phyloP scores from a whole-genome alignment of 2,329 filamentous ascomycete species.

The Cladophialophora psammophila region DNA sequence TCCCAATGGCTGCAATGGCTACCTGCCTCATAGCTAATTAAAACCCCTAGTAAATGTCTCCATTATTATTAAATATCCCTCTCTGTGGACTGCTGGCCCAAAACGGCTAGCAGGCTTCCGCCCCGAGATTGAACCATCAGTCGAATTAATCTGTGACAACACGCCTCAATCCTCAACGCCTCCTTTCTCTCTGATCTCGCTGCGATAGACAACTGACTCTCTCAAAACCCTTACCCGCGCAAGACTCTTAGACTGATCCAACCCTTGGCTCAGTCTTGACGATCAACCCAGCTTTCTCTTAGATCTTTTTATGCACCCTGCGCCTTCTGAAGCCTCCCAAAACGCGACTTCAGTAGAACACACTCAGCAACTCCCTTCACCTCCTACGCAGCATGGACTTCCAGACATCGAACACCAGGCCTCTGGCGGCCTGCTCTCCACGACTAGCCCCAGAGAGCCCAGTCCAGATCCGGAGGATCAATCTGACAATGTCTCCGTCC shows the following conservation, averaged over 20 bases:
- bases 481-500: slow-evolving; percentile 40
- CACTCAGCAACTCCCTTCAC: slow-evolving; percentile 39
- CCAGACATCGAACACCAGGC: slow-evolving; percentile 52
- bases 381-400: slow-evolving; percentile 67
- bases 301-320: slow-evolving; percentile 71
- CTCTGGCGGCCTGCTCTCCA: slow-evolving; percentile 53
- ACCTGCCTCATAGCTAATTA: too few species aligned
- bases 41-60: too few species aligned
- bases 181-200: slow-evolving; percentile 11
- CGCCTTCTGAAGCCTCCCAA: slow-evolving; percentile 60
- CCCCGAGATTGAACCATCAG: slow-evolving; percentile 5
- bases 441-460: slow-evolving; percentile 49
- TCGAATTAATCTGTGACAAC: slow-evolving; percentile 1
- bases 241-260: slow-evolving; percentile 57
- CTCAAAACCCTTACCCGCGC: slow-evolving; percentile 11
- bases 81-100: not conserved
- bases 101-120: not conserved
- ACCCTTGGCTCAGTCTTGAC: slow-evolving; percentile 63
- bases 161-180: slow-evolving; percentile 6
- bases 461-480: slow-evolving; percentile 39
- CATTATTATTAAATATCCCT: too few species aligned
- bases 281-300: slow-evolving; percentile 44
- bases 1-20: too few species aligned
- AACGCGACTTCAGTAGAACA: slow-evolving; percentile 52
- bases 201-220: slow-evolving; percentile 5